Conservation (phyloP, 2,329 filamentous ascomycete genomes). For the Pseudocercospora macadamiae region DNA sequence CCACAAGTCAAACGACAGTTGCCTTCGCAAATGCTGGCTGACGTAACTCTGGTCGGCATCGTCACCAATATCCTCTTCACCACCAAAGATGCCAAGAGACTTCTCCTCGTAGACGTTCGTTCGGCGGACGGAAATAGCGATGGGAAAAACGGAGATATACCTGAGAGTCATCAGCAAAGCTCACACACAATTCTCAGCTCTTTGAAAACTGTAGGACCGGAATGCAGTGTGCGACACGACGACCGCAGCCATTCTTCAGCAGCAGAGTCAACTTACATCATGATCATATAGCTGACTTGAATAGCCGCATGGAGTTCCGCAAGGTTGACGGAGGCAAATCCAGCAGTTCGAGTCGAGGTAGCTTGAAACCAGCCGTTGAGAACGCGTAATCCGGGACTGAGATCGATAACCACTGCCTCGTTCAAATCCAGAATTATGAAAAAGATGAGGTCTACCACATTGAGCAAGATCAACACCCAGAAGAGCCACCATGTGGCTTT, state of each 20-base stretch:
- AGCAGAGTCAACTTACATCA: no score
- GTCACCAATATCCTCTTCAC: slow-evolving; percentile 54
- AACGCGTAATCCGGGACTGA: slow-evolving; percentile 75
- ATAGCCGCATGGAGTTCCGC: slow-evolving; percentile 82
- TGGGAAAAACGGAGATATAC: slow-evolving; percentile 95
- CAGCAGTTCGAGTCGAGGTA: slow-evolving; percentile 84
- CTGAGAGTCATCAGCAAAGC: no score
- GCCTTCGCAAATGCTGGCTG: slow-evolving; percentile 84
- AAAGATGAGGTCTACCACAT: slow-evolving; percentile 82
- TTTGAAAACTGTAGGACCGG: no score
- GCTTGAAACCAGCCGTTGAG: slow-evolving; percentile 90
- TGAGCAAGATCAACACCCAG: slow-evolving; percentile 78
- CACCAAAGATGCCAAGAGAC: slow-evolving; percentile 72
- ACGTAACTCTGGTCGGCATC: slow-evolving; percentile 77
- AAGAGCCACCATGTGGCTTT: slow-evolving; percentile 96
- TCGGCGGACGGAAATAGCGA: slow-evolving; percentile 89
- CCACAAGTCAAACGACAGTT: slow-evolving; percentile 97
- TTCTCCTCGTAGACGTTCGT: slow-evolving; percentile 98
- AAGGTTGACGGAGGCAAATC: slow-evolving; percentile 81
- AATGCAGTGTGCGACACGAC: no score
- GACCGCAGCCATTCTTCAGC: no score
- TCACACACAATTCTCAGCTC: no score
- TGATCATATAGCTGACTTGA: slow-evolving; percentile 91
- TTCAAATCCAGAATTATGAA: slow-evolving; percentile 91
- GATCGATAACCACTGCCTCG: slow-evolving; percentile 65